Evolutionary conservation across 2,329 filamentous ascomycete genomes (phyloP).

Genomic region (Cladosporium sp.): DNA sequence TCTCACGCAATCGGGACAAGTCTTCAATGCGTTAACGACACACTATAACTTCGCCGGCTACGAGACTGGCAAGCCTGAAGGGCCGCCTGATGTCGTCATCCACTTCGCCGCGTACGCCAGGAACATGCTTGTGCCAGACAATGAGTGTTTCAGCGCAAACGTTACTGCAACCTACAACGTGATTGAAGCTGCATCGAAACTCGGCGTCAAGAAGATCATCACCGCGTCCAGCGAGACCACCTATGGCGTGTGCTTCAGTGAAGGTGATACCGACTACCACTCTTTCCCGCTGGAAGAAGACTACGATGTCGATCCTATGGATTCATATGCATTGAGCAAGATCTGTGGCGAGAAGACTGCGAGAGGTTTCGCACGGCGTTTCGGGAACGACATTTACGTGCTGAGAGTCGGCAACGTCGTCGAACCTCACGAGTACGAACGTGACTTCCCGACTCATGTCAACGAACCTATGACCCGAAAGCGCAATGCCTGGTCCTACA

Average conservation of each 20-base stretch:
- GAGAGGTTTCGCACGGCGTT: constrained; percentile 58
- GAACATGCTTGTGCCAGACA: constrained; percentile 63
- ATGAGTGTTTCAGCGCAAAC: constrained; percentile 59
- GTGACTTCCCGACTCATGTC: constrained; percentile 55
- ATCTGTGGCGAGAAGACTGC: constrained; percentile 60
- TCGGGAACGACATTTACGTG: constrained; percentile 59
- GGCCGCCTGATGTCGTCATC: constrained; percentile 60
- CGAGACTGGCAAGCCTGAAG: constrained; percentile 44
- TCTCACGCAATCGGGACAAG: constrained; percentile 56
- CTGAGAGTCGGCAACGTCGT: constrained; percentile 63
- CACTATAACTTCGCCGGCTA: constrained; percentile 58
- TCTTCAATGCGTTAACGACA: constrained; percentile 57
- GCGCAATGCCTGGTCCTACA: constrained; percentile 63
- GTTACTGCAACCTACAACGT: constrained; percentile 61
- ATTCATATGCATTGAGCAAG: constrained; percentile 63
- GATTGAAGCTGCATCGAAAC: constrained; percentile 62
- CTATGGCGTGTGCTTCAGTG: constrained; percentile 63
- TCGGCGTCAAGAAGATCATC: constrained; percentile 63
- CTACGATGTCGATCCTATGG: constrained; percentile 61
- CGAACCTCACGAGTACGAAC: constrained; percentile 60
- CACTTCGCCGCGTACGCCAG: constrained; percentile 62
- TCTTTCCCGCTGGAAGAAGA: constrained; percentile 62
- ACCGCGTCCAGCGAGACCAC: constrained; percentile 61
- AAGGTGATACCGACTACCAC: constrained; percentile 58
- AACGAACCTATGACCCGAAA: constrained; percentile 53